A percentile compares a stretch with the other conserved stretches of the same genome.
phyloP scores from a whole-genome alignment of 768 basidiomycete species.

The Tulasnella sp. region DNA sequence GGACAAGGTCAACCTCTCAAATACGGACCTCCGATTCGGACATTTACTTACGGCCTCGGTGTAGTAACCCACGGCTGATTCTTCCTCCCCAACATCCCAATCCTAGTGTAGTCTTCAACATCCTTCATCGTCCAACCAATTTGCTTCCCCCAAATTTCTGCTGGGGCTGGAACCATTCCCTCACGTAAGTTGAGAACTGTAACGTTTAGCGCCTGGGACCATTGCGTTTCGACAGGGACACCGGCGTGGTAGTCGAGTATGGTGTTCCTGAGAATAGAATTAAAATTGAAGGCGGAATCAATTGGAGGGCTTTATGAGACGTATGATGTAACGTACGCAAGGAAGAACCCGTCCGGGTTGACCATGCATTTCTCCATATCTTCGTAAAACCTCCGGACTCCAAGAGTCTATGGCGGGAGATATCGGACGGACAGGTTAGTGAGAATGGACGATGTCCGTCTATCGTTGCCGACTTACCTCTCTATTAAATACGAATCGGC shows the following conservation, averaged over 20 bases:
- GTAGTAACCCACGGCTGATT: background rate
- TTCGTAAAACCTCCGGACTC: conserved; percentile 18
- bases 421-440: background rate
- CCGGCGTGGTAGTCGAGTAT: background rate
- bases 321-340: conserved; percentile 4
- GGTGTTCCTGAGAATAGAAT: background rate
- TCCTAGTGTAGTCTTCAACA: background rate
- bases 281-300: background rate
- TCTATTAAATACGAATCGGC: background rate
- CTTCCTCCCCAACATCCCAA: background rate
- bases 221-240: background rate
- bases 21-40: background rate
- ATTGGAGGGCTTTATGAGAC: background rate
- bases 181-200: background rate
- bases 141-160: background rate
- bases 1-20: conserved; percentile 33
- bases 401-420: background rate
- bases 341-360: conserved; percentile 10
- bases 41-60: background rate
- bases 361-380: conserved; percentile 14
- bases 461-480: conserved; percentile 18
- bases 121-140: background rate
- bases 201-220: background rate
- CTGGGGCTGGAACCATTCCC: background rate
- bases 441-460: background rate